phyloP scores from a whole-genome alignment of 768 basidiomycete species.

The Pisolithus microcarpus region DNA sequence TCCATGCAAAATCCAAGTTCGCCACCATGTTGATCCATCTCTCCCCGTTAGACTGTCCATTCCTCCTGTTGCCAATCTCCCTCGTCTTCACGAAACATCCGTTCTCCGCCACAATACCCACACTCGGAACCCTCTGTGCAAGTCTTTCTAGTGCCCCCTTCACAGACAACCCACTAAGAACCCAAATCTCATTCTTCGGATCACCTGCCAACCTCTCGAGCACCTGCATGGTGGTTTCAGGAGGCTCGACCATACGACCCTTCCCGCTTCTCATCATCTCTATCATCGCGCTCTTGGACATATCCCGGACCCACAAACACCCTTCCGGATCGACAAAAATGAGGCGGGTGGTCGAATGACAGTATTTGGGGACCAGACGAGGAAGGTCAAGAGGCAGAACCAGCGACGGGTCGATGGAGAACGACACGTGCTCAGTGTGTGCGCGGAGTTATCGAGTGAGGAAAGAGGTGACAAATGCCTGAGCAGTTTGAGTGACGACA shows the following conservation, averaged over 20 bases:
- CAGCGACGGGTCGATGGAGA: constrained; percentile 17
- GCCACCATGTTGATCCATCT: too few relatives aligned
- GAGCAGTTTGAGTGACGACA: constrained; percentile 29
- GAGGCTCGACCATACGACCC: constrained; percentile 32
- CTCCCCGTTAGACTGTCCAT: too few relatives aligned
- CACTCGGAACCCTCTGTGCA: constrained; percentile 49
- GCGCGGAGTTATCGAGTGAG: constrained; percentile 67
- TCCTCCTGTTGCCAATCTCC: too few relatives aligned
- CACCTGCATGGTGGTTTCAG: constrained; percentile 35
- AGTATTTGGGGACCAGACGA: constrained; percentile 60
- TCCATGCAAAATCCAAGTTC: too few relatives aligned
- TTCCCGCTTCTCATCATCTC: background rate
- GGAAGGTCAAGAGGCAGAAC: constrained; percentile 38
- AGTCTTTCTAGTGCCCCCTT: constrained; percentile 58
- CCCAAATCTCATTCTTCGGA: constrained; percentile 69
- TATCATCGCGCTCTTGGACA: constrained; percentile 21
- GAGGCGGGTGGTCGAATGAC: constrained; percentile 56
- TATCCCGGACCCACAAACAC: constrained; percentile 66
- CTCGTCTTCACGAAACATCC: constrained; percentile 73
- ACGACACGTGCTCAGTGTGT: constrained; percentile 54
- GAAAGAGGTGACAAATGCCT: constrained; percentile 75
- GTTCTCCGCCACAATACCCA: constrained; percentile 86
- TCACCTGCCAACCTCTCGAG: constrained; percentile 57
- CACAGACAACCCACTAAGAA: constrained; percentile 68
- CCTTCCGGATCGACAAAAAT: constrained; percentile 75